Evolutionary conservation across 257 asterid genomes (phyloP).

Genomic region (Solanum bulbocastanum): DNA sequence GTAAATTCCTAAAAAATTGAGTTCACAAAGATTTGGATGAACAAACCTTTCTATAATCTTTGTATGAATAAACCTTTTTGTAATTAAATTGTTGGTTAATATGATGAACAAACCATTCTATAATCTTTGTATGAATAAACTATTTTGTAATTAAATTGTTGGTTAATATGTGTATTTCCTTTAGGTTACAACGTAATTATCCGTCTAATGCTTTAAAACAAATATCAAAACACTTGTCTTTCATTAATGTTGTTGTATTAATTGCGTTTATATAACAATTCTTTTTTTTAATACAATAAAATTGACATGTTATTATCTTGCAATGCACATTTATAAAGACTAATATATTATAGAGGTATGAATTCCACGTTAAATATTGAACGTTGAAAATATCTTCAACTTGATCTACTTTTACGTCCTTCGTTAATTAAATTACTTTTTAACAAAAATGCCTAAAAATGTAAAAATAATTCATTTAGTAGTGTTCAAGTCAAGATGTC

Average conservation of each 20-base stretch:
- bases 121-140: background rate
- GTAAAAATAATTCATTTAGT: background rate
- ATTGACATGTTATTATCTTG: background rate
- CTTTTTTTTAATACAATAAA: background rate
- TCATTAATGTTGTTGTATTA: background rate
- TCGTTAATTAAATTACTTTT: background rate
- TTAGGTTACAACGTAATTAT: background rate
- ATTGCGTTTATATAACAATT: background rate
- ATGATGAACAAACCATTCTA: background rate
- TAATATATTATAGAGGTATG: background rate
- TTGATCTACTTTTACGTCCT: background rate
- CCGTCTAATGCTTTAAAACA: background rate
- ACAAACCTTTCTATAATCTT: background rate
- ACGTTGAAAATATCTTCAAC: background rate
- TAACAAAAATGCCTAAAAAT: background rate
- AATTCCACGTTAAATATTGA: background rate
- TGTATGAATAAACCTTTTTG: background rate
- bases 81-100: background rate
- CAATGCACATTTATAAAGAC: background rate
- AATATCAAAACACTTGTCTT: background rate
- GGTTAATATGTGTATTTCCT: background rate
- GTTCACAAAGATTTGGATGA: background rate
- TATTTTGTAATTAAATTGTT: too few relatives aligned
- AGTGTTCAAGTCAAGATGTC: background rate
- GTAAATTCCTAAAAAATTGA: background rate